phyloP scores from a whole-genome alignment of 768 basidiomycete genomes.

The Macrolepiota albuminosa region DNA sequence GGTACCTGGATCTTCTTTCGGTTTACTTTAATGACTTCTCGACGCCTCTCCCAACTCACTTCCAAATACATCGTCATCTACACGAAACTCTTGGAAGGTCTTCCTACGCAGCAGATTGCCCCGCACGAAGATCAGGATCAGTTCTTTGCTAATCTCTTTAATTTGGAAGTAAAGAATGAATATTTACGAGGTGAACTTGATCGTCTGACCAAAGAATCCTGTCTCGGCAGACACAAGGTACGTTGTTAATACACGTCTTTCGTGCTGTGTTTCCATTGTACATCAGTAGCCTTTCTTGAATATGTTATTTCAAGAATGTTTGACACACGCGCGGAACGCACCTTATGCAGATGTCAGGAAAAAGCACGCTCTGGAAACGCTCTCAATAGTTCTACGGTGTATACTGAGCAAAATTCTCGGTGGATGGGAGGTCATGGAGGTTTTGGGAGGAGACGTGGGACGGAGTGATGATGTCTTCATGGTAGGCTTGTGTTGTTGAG shows the following conservation, averaged over 20 bases:
- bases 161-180: conserved; percentile 45
- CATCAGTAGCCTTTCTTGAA: conserved; percentile 48
- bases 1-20: background rate
- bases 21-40: conserved; percentile 12
- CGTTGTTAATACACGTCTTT: conserved; percentile 7
- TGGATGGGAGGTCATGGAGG: conserved; percentile 72
- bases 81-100: conserved; percentile 48
- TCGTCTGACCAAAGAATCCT: conserved; percentile 43
- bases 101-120: conserved; percentile 36
- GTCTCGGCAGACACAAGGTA: conserved; percentile 49
- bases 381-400: conserved; percentile 41
- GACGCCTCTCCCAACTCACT: conserved; percentile 20
- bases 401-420: conserved; percentile 53
- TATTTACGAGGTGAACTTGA: conserved; percentile 38
- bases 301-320: conserved; percentile 42
- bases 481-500: conserved; percentile 22
- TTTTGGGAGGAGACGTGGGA: conserved; percentile 56
- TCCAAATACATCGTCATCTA: conserved; percentile 47
- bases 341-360: conserved; percentile 31
- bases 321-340: conserved; percentile 31
- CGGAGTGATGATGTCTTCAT: conserved; percentile 57
- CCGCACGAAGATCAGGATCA: conserved; percentile 37
- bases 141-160: conserved; percentile 52
- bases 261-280: conserved; percentile 5
- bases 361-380: conserved; percentile 46